Evolutionary conservation across 352 stramenopile species (phyloP).

Genomic region (Phytophthora megakarya): DNA sequence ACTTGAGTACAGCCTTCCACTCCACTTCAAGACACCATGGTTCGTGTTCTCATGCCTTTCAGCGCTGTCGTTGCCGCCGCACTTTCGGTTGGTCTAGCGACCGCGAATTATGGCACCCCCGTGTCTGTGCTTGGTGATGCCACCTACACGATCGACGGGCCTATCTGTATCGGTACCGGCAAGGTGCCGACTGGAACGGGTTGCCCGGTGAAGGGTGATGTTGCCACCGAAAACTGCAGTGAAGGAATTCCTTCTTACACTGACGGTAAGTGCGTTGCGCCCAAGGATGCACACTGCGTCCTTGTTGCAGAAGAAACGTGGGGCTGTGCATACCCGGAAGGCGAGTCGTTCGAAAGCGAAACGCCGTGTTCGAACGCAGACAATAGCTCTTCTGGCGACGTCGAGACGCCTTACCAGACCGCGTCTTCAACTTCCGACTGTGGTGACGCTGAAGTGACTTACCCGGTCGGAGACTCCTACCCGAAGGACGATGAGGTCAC

Average conservation of each 20-base stretch:
- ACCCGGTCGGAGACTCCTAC: conserved; percentile 15
- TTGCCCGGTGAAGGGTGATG: conserved; percentile 39
- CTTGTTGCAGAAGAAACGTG: conserved; percentile 39
- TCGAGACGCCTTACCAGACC: conserved; percentile 7
- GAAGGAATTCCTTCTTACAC: conserved; percentile 48
- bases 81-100: conserved; percentile 19
- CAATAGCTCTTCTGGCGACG: not conserved
- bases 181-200: conserved; percentile 24
- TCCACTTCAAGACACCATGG: conserved; percentile 21
- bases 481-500: conserved; percentile 24
- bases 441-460: conserved; percentile 26
- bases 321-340: conserved; percentile 35
- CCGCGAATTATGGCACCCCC: conserved; percentile 17
- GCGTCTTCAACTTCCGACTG: conserved; percentile 17
- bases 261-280: conserved; percentile 33
- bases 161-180: conserved; percentile 26
- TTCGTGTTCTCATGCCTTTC: conserved; percentile 36
- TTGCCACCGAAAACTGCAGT: conserved; percentile 29
- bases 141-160: conserved; percentile 34
- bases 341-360: conserved; percentile 7
- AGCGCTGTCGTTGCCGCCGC: conserved; percentile 18
- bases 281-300: conserved; percentile 43
- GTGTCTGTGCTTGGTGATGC: conserved; percentile 51
- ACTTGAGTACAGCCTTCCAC: conserved; percentile 29
- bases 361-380: not conserved